Conservation (phyloP, 306 rosid genomes). For the Citrullus mucosospermus region DNA sequence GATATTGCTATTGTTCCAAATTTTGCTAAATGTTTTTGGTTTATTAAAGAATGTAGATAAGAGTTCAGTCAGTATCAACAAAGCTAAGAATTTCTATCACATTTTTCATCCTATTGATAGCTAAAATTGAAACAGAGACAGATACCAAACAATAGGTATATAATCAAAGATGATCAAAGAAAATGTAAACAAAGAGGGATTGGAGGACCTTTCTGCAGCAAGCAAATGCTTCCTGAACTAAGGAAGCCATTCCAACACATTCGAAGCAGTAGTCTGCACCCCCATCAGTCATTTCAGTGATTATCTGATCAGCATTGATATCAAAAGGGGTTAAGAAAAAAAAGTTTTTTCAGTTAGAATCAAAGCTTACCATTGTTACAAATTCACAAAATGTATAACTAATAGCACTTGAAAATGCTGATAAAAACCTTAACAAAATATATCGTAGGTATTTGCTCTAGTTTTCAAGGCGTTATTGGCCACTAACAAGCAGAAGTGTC, state of each 20-base stretch:
- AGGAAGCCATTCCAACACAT: constrained; percentile 59
- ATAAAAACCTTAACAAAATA: background rate
- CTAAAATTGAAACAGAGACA: background rate
- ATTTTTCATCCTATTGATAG: background rate
- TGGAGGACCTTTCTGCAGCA: constrained; percentile 56
- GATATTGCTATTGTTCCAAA: background rate
- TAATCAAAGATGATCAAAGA: constrained; percentile 8
- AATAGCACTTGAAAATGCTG: background rate
- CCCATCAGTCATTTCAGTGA: constrained; percentile 49
- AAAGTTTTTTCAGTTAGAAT: background rate
- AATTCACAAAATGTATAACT: background rate
- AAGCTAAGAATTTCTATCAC: background rate
- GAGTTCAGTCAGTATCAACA: background rate
- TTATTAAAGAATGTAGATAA: background rate
- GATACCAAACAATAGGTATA: background rate
- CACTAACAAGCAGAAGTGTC: background rate
- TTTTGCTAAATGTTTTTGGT: background rate
- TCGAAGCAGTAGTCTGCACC: constrained; percentile 87
- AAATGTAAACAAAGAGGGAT: constrained; percentile 14
- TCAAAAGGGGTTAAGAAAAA: background rate
- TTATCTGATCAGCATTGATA: constrained; percentile 23
- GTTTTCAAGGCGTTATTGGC: background rate
- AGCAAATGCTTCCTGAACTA: constrained; percentile 76
- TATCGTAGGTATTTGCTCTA: background rate
- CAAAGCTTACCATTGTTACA: background rate